Conservation (phyloP, 192 early-diverging fungal genomes). For the Lobosporangium transversale region DNA sequence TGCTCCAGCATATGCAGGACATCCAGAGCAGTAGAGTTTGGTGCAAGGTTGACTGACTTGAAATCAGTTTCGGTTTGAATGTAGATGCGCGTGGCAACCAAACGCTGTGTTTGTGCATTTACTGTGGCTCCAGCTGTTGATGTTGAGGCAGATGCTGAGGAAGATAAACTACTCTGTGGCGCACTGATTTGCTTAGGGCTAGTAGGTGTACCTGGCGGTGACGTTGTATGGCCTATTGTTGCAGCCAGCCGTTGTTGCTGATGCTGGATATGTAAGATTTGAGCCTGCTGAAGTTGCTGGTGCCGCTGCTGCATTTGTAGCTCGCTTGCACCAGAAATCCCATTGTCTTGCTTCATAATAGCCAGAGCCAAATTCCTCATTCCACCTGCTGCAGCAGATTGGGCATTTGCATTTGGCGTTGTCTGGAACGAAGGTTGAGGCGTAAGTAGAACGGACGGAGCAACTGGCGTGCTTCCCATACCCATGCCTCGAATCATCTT, state of each 20-base stretch:
- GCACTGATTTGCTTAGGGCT: conserved; percentile 10
- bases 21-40: conserved; percentile 75
- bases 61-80: conserved; percentile 81
- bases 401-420: background rate
- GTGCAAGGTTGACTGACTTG: conserved; percentile 82
- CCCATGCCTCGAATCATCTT: conserved; percentile 54
- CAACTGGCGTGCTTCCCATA: conserved; percentile 46
- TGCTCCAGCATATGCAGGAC: conserved; percentile 76
- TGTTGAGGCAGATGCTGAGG: conserved; percentile 1
- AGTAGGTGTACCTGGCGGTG: conserved; percentile 30
- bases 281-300: conserved; percentile 37
- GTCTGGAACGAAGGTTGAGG: conserved; percentile 43
- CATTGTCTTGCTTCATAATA: conserved; percentile 48
- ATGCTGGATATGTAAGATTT: conserved; percentile 32
- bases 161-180: conserved; percentile 8
- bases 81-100: conserved; percentile 87
- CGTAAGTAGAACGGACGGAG: conserved; percentile 34
- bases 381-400: background rate
- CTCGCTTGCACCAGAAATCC: conserved; percentile 27
- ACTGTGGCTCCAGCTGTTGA: too few species aligned
- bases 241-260: conserved; percentile 21
- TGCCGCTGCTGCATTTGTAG: conserved; percentile 42
- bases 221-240: background rate
- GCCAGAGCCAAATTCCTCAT: conserved; percentile 34
- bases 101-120: conserved; percentile 20